These are phyloP conservation scores for Suillus paluster DNA, from an alignment of 768 basidiomycete genomes.

Conservation along the genomic window DNA sequence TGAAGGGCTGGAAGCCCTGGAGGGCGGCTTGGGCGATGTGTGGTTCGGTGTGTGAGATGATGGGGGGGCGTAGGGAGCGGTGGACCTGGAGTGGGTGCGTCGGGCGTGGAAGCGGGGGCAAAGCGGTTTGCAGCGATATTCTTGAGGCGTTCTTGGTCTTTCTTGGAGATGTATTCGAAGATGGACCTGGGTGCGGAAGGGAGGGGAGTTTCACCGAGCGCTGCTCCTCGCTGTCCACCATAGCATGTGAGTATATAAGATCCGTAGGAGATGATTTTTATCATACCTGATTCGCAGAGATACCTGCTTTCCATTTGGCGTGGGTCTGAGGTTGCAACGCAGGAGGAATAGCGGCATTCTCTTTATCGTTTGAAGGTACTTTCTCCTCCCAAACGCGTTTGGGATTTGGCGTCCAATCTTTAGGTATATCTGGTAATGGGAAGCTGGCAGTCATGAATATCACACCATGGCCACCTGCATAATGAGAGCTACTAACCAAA, in stretches of 20 bases:
- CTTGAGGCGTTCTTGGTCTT: slow-evolving; percentile 85
- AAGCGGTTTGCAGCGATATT: slow-evolving; percentile 47
- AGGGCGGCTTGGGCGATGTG: slow-evolving; percentile 87
- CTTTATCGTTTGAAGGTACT: slow-evolving; percentile 45
- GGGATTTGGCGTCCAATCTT: slow-evolving; percentile 87
- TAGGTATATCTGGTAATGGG: slow-evolving; percentile 78
- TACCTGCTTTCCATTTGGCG: slow-evolving; percentile 58
- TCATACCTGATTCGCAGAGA: slow-evolving; percentile 77
- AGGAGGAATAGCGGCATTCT: slow-evolving; percentile 39
- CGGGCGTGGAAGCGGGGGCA: slow-evolving; percentile 27
- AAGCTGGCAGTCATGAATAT: slow-evolving; percentile 56
- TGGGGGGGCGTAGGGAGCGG: slow-evolving; percentile 38
- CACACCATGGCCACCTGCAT: not conserved
- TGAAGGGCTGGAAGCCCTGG: slow-evolving; percentile 89
- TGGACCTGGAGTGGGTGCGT: slow-evolving; percentile 32
- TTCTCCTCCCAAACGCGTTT: slow-evolving; percentile 69
- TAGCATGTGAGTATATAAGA: slow-evolving; percentile 12
- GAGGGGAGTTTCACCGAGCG: slow-evolving; percentile 82
- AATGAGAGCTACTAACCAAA: slow-evolving; percentile 52
- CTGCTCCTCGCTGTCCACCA: slow-evolving; percentile 73
- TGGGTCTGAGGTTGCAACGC: slow-evolving; percentile 38
- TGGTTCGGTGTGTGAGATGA: slow-evolving; percentile 68
- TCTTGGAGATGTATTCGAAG: slow-evolving; percentile 93
- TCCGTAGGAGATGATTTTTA: not conserved
- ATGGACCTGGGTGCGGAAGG: slow-evolving; percentile 77